Base-by-base conservation (phyloP, 345 rosid species). In the Acer campestre region DNA sequence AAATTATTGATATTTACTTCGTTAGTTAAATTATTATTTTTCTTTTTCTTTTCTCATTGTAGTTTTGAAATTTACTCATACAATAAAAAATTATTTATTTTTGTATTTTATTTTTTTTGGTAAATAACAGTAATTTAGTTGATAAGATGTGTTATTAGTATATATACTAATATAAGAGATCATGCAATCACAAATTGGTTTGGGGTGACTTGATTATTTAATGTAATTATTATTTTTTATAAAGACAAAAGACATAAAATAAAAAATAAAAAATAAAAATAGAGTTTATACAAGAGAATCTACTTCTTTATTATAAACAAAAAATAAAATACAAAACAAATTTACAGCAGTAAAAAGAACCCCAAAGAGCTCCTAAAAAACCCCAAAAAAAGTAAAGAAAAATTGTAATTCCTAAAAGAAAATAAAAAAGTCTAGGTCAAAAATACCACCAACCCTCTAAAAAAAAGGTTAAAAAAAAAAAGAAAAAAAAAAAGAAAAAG, bases 391-490 rank as follows among this genome's bases (percentile, higher is more conserved):
- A 18, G 3, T n/a, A 22, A 38, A 22, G 42, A 59, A 38, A 61
- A 14, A 12, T 22, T 25, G 53, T 18, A 53, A 67, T 20, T 29
- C 23, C 65, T 29, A 65, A 7, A 46, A 40, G 17, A 65, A 58
- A 75, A 76, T 27, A 49, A 4, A 65, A 31, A 74, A 53, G 53
- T 27, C 7, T 46, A 42, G 76, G 83, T 56, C 51, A 76, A 80
- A 83, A 75, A 71, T 42, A 62, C 68, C 58, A 59, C 22, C 9
- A 25, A 76, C 53, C 56, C 23, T 63, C 63, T 61, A 71, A 79
- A 79, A 73, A 14, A 56, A 25, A 44, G 7, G 61, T 25, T 27
- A 71, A 55, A 31, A 20, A 72, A 67, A 40, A 20, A 18, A 20
- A 72, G 16, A 66, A 18, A 4, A 56, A 56, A n/a, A 56, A 55